Base-by-base conservation (phyloP, 139 green algal genomes). In the Marvania coccoides region DNA sequence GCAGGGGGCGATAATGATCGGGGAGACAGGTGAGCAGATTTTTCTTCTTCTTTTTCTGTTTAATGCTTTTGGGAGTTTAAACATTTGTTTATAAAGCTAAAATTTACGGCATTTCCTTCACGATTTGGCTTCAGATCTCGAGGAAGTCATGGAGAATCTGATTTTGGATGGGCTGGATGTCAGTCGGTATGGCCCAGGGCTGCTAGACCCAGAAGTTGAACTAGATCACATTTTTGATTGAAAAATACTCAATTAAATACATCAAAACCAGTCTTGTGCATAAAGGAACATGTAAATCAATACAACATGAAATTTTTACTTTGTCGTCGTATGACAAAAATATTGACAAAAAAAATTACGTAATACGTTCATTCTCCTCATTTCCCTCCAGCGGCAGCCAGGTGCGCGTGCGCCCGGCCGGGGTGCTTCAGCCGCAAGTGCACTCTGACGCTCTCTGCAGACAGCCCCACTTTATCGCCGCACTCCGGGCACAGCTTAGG, bases 111-210 rank as follows among this genome's bases (percentile, higher is more conserved):
- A 34, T 23, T 4, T 23, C 19, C 3, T 1, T 24, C 4, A 38
- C 48, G 10, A 15, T 38, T 14, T 29, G 5, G 12, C 57, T 23
- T 30, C 58, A 34, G 85, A 84, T 2, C 72, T 95, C 13, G 89
- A 93, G 51, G 90, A 95, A 76, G 78, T 80, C 8, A 83, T 95
- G 30, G 89, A 96, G 64, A 92, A 96, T 55, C 46, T 96, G 13
- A 96, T 96, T 5, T 29, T 95, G 57, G 86, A 94, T 29, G 65
- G 82, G 24, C 58, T 96, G 39, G 88, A 96, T 53, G 57, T 96
- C 9, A 69, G 47, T 5, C 10, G 24, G 3, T 93, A 77, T 58
- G 87, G 85, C 0, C 78, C 80, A 1, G 63, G 62, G 2, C 67
- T 96, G 42, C 67, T 96, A 30, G 86, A 94, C 63, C 87, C 89